phyloP scores from a whole-genome alignment of 352 stramenopile species.

The Elongisporangium senticosum region DNA sequence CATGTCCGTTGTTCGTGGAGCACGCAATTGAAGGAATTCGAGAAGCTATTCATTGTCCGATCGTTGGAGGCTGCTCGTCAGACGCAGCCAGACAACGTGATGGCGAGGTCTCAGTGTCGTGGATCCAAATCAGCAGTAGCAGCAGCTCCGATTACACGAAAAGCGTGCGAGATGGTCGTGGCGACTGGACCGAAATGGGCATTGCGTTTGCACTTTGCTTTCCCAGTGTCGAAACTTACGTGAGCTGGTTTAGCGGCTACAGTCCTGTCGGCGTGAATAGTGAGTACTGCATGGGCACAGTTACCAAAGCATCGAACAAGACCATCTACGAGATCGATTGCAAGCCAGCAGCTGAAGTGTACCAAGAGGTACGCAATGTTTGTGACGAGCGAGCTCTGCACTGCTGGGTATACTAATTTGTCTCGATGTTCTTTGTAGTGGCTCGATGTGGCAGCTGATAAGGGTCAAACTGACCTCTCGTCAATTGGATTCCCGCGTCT shows the following conservation, averaged over 20 bases:
- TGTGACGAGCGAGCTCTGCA: neutral
- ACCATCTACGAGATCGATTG: conserved; percentile 85
- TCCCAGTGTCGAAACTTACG: conserved; percentile 80
- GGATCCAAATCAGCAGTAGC: conserved; percentile 86
- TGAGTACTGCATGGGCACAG: conserved; percentile 80
- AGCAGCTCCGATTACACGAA: conserved; percentile 79
- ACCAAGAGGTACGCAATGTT: conserved; percentile 50
- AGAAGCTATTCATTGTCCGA: conserved; percentile 69
- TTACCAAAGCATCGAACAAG: conserved; percentile 83
- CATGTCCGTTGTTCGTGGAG: conserved; percentile 77
- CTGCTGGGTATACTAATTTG: neutral
- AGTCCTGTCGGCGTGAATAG: conserved; percentile 66
- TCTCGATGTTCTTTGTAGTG: conserved; percentile 24
- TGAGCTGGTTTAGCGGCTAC: conserved; percentile 86
- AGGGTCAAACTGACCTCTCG: conserved; percentile 62
- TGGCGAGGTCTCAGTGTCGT: conserved; percentile 59
- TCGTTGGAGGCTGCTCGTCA: conserved; percentile 81
- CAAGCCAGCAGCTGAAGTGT: conserved; percentile 75
- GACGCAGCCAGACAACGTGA: conserved; percentile 70
- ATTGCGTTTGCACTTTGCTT: conserved; percentile 80
- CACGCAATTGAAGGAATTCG: conserved; percentile 79
- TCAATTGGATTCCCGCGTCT: conserved; percentile 77
- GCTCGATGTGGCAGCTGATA: conserved; percentile 75
- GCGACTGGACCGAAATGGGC: conserved; percentile 80
- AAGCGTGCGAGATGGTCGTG: conserved; percentile 56